Evolutionary conservation across 257 asterid genomes (phyloP), one percentile per base, ranked within the genome.

Genomic region (Galeopsis tetrahit): DNA sequence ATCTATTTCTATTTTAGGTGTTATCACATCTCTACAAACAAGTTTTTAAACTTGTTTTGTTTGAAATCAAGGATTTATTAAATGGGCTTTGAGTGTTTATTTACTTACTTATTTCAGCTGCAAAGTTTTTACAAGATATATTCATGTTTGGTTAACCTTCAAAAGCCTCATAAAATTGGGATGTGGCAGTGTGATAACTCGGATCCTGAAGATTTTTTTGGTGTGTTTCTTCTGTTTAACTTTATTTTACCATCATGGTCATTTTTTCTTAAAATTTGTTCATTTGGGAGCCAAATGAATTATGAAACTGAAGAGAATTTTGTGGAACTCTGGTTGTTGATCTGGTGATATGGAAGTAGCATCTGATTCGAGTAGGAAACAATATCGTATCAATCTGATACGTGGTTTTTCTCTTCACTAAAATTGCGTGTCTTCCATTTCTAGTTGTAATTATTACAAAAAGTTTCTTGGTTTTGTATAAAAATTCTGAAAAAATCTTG

Each of bases 171-270:
- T 0, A 21, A 21, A 21, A 21, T 0, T 21, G 28, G 28, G 28
- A 21, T 21, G 28, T 21, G 28, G 28, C 28, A 21, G 1, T 21
- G 0, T 5, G 10, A 56, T 58, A 46, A 4, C 14, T 32, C 5
- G 2, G 14, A 59, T 2, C 15, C 10, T 17, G 60, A 8, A 53
- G n/a, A 35, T n/a, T n/a, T n/a, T n/a, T n/a, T 55, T 7, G 5
- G 10, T 60, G 66, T 58, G 44, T 60, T 60, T 33, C 31, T 13
- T 60, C 6, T 63, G 21, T 55, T 36, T n/a, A 56, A 57, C 46
- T 34, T 15, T 43, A 74, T 32, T 44, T 33, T 66, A 17, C 13
- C 17, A 40, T 14, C 34, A 3, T 39, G 56, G 58, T 51, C 5
- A 62, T 40, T 11, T 10, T 73, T n/a, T 15, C 44, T 38, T 40